Evolutionary conservation across 2,329 filamentous ascomycete species (phyloP).

Genomic region (Zalaria obscura): DNA sequence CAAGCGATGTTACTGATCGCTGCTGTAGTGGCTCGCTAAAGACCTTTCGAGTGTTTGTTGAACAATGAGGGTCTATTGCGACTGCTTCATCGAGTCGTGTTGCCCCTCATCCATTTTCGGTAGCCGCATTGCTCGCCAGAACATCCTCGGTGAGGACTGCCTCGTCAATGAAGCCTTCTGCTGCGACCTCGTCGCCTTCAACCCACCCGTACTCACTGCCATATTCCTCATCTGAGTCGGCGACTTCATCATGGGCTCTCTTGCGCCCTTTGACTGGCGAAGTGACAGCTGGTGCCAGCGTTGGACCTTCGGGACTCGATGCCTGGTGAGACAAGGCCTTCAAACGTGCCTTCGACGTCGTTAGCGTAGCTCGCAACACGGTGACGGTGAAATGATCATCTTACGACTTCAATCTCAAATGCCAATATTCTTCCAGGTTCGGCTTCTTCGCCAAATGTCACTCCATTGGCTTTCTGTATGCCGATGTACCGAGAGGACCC

Average conservation of each 20-base stretch:
- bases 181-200: slow-evolving; percentile 41
- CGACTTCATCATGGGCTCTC: slow-evolving; percentile 42
- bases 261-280: slow-evolving; percentile 34
- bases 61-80: too few relatives aligned
- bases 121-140: neutral
- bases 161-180: slow-evolving; percentile 25
- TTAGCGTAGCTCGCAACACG: too few relatives aligned
- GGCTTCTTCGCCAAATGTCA: slow-evolving; percentile 23
- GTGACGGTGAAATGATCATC: slow-evolving; percentile 13
- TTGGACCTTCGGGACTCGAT: slow-evolving; percentile 7
- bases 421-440: slow-evolving; percentile 36
- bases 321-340: too few relatives aligned
- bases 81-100: too few relatives aligned
- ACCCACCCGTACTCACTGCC: slow-evolving; percentile 61
- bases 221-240: slow-evolving; percentile 46
- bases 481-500: slow-evolving; percentile 25
- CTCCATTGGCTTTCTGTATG: slow-evolving; percentile 28
- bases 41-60: too few relatives aligned
- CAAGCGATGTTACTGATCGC: too few relatives aligned
- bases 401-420: slow-evolving; percentile 29
- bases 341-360: too few relatives aligned
- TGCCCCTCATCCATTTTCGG: too few relatives aligned
- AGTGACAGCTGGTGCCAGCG: slow-evolving; percentile 4
- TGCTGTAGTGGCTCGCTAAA: too few relatives aligned
- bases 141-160: slow-evolving; percentile 3